Evolutionary conservation across 441 rosid genomes (phyloP).

Genomic region (Kokia cookei): DNA sequence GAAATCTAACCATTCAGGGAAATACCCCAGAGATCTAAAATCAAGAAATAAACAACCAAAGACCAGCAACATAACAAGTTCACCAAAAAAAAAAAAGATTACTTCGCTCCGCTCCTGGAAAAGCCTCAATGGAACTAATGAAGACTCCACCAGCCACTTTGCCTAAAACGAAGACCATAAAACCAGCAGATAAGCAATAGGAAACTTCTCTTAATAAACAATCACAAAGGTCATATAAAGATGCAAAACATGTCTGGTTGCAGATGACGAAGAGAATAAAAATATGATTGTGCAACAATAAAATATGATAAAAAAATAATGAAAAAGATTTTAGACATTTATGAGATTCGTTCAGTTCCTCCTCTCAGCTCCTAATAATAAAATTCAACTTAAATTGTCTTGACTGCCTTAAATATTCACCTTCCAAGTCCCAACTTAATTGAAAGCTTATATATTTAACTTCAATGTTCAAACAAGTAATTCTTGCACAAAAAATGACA

Average conservation of each 20-base stretch:
- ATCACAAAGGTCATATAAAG: conserved; percentile 2
- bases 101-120: conserved; percentile 99
- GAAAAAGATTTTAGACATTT: neutral
- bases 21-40: neutral
- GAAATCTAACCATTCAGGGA: neutral
- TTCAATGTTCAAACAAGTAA: neutral
- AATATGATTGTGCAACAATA: neutral
- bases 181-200: conserved; percentile 12
- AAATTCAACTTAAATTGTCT: neutral
- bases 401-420: neutral
- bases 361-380: neutral
- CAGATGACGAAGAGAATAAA: neutral
- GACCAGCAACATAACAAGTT: neutral
- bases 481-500: neutral
- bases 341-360: neutral
- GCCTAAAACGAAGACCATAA: conserved; percentile 46
- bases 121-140: conserved; percentile 77
- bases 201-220: neutral
- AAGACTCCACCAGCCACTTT: conserved; percentile 92
- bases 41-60: conserved; percentile 6
- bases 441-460: neutral
- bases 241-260: neutral
- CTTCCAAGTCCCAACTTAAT: neutral
- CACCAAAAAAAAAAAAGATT: conserved; percentile 8
- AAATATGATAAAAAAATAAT: neutral